Base-by-base conservation (phyloP, 1,139 yeast genomes). In the Lodderomyces jiufengensis region DNA sequence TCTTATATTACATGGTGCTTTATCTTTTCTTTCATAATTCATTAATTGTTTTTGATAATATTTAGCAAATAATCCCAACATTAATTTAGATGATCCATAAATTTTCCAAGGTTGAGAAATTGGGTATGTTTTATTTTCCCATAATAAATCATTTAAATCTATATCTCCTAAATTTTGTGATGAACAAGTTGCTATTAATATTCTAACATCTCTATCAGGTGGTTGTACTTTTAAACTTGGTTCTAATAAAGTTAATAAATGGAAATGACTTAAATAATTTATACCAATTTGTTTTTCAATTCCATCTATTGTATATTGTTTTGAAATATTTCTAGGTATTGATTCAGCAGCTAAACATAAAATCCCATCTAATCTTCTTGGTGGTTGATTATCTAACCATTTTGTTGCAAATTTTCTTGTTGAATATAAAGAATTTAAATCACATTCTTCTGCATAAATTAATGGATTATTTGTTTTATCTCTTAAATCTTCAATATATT, bases 381-480 rank as follows among this genome's bases (percentile, higher is more conserved):
- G 95, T 1, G 97, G 95, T 27, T 80, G 68, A 54, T 85, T 88
- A 57, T 92, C 95, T 41, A 92, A 69, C 97, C 97, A 92, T 45
- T 73, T 80, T 2, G 98, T 90, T 22, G 96, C 97, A 65, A 92
- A 92, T 55, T 80, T 79, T 47, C 98, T 71, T n/a, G 92, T 72
- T 5, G 90, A 79, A 54, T 81, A 68, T 42, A 92, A 65, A 38
- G 86, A 80, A 18, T 78, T 70, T 42, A 92, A 66, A 56, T 94
- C 95, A 57, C 95, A 87, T 47, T 80, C 76, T 52, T 92, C 98
- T 9, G 94, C 94, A 55, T 86, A 90, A 27, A 92, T 77, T 70
- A 90, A 57, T 38, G 74, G 73, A 59, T 90, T 92, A 33, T 70
- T 70, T 21, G 92, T 80, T 21, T 58, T 61, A 13, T 77, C 82